phyloP scores from a whole-genome alignment of 2,329 filamentous ascomycete genomes.

The Aspergillus glaucus region DNA sequence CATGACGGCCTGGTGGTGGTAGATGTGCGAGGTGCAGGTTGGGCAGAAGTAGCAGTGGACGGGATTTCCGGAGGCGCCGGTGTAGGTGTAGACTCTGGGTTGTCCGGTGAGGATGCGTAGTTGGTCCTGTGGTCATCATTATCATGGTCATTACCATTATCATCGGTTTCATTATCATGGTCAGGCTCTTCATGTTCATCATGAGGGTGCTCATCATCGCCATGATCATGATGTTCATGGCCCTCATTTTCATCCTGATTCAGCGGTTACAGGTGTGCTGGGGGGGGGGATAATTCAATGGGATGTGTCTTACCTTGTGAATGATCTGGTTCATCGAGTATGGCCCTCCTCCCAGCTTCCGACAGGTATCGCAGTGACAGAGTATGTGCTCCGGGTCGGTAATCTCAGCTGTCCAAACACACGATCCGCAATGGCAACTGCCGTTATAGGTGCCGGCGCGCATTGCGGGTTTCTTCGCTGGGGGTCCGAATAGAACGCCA shows the following conservation, averaged over 20 bases:
- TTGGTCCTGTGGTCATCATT: slow-evolving; percentile 1
- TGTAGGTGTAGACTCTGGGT: slow-evolving; percentile 2
- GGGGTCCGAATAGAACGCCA: slow-evolving; percentile 1
- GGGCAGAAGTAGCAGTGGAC: slow-evolving; percentile 31
- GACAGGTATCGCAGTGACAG: slow-evolving; percentile 5
- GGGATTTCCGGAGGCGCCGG: slow-evolving; percentile 4
- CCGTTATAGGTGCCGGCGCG: slow-evolving; percentile 1
- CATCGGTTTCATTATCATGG: not conserved
- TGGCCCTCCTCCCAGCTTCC: slow-evolving; percentile 2
- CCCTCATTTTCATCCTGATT: no score
- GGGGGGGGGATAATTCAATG: no score
- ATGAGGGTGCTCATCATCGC: no score
- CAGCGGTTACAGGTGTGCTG: no score
- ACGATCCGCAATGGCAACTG: slow-evolving; percentile 1
- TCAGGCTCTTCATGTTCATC: no score
- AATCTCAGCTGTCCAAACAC: slow-evolving; percentile 4
- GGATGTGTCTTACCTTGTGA: not conserved
- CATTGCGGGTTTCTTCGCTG: not conserved
- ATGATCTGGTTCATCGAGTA: slow-evolving; percentile 1
- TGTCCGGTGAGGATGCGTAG: slow-evolving; percentile 3
- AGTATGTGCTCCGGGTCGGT: slow-evolving; percentile 2
- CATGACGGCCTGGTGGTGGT: slow-evolving; percentile 35
- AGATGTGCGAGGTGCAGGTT: slow-evolving; percentile 36
- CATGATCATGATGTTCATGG: no score
- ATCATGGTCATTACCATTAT: not conserved